phyloP scores from a whole-genome alignment of 2,329 filamentous ascomycete genomes.

The Cyphellophora attinorum region DNA sequence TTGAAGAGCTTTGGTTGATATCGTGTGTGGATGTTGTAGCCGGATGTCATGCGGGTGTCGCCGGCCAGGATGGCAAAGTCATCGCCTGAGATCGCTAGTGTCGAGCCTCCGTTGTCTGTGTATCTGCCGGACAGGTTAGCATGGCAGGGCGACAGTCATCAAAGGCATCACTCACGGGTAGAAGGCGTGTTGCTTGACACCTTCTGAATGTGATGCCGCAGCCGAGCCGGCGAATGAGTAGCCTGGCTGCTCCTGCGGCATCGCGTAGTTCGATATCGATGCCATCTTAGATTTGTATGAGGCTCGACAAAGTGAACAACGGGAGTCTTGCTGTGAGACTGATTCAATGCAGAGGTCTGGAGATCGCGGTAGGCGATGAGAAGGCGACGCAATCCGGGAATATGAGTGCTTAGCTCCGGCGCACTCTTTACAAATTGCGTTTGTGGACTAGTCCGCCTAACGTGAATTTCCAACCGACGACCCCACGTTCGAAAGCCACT shows the following conservation, averaged over 20 bases:
- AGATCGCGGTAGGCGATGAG: too few species aligned
- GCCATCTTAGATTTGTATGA: conserved; percentile 37
- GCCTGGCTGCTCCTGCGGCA: conserved; percentile 43
- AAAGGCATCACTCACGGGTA: conserved; percentile 64
- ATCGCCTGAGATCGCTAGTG: conserved; percentile 83
- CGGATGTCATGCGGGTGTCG: conserved; percentile 89
- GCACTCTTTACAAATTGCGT: too few species aligned
- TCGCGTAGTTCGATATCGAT: conserved; percentile 39
- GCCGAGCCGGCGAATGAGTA: conserved; percentile 50
- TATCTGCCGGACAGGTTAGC: conserved; percentile 43
- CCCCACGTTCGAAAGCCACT: too few species aligned
- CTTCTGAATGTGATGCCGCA: conserved; percentile 35
- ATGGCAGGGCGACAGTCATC: neutral
- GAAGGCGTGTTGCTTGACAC: conserved; percentile 66
- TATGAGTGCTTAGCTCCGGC: too few species aligned
- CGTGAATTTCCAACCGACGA: too few species aligned
- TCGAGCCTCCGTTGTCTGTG: conserved; percentile 95
- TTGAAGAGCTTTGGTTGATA: conserved; percentile 94
- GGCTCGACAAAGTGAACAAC: conserved; percentile 5
- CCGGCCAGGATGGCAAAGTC: conserved; percentile 96
- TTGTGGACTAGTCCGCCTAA: too few species aligned
- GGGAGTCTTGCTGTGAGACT: too few species aligned
- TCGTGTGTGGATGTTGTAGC: conserved; percentile 98
- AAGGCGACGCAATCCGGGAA: too few species aligned
- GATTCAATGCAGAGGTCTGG: too few species aligned